Conservation (phyloP, 2,329 filamentous ascomycete species). For the Hymenoscyphus fructigenus region DNA sequence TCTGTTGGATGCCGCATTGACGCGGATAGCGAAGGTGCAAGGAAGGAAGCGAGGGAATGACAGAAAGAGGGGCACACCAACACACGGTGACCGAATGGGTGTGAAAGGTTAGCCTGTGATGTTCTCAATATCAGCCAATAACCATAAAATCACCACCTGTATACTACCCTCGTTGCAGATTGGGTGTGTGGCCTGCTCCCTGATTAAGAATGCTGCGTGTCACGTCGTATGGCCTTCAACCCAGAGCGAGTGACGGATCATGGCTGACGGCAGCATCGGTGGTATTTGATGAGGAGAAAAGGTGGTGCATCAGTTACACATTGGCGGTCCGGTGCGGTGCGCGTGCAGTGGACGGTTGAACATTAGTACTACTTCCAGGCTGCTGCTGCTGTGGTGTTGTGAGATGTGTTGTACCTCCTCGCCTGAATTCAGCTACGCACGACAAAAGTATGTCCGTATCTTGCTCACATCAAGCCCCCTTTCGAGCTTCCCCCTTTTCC, state of each 20-base stretch:
- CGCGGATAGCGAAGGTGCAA: constrained; percentile 2
- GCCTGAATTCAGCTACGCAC: background rate
- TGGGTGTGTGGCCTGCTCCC: background rate
- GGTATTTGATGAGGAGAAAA: background rate
- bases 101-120: background rate
- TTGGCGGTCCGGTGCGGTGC: background rate
- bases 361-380: background rate
- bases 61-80: background rate
- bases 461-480: background rate
- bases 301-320: background rate
- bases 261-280: constrained; percentile 1
- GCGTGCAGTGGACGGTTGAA: constrained; percentile 3
- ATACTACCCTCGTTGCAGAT: background rate
- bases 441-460: background rate
- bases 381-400: background rate
- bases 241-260: constrained; percentile 2
- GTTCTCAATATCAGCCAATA: background rate
- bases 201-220: background rate
- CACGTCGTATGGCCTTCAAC: constrained; percentile 3
- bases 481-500: background rate
- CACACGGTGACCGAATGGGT: background rate
- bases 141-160: background rate
- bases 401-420: background rate
- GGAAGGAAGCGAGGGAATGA: background rate
- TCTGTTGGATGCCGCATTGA: constrained; percentile 6